phyloP scores from a whole-genome alignment of 768 basidiomycete species.

The Botryobasidium botryosum region DNA sequence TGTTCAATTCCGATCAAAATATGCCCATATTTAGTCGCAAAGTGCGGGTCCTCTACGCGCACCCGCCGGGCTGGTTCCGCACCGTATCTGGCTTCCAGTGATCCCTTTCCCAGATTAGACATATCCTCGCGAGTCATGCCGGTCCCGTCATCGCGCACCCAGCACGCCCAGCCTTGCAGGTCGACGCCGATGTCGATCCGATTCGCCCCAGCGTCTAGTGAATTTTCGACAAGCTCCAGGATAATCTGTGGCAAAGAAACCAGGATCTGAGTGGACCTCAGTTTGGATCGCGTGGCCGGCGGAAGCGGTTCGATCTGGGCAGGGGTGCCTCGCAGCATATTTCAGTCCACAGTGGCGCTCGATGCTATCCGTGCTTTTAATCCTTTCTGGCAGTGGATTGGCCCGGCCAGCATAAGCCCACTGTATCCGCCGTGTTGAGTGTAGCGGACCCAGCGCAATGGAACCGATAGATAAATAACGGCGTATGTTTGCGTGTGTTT shows the following conservation, averaged over 20 bases:
- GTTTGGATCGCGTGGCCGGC: constrained; percentile 37
- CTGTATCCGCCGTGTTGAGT: too few relatives aligned
- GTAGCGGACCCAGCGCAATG: too few relatives aligned
- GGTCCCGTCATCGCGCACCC: constrained; percentile 71
- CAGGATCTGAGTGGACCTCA: constrained; percentile 73
- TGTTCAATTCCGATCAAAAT: constrained; percentile 17
- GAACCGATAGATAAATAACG: too few relatives aligned
- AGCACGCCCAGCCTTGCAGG: constrained; percentile 61
- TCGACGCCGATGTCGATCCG: constrained; percentile 58
- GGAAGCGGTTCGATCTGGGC: constrained; percentile 28
- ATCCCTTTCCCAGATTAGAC: constrained; percentile 33
- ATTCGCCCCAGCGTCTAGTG: constrained; percentile 62
- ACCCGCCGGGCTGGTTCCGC: too few relatives aligned
- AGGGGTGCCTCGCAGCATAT: too few relatives aligned
- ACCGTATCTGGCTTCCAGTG: too few relatives aligned
- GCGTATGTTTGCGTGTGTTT: too few relatives aligned
- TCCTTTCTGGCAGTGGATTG: neutral
- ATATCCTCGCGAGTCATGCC: constrained; percentile 56
- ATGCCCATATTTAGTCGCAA: too few relatives aligned
- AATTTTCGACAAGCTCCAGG: constrained; percentile 78
- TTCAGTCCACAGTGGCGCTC: too few relatives aligned
- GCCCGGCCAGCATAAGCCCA: neutral
- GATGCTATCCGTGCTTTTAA: too few relatives aligned
- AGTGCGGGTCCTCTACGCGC: too few relatives aligned
- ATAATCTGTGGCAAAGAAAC: constrained; percentile 67